Conservation (phyloP, 164 flowering plant species). For the Piper longum region DNA sequence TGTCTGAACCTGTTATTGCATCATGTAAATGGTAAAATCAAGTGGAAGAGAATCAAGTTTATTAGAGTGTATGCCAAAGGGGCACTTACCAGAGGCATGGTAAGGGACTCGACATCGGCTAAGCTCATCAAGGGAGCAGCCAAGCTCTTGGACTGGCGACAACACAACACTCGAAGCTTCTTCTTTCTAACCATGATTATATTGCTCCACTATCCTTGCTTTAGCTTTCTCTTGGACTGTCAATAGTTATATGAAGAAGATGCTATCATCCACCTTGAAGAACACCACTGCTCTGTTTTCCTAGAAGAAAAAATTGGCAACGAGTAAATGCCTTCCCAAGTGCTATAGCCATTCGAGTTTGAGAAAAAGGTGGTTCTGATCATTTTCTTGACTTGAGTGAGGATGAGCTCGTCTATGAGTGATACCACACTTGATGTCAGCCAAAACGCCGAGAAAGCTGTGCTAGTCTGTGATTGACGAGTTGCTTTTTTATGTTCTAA, state of each 20-base stretch:
- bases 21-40: background rate
- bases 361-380: too few relatives aligned
- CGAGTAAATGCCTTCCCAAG: too few relatives aligned
- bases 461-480: too few relatives aligned
- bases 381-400: background rate
- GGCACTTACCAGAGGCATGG: background rate
- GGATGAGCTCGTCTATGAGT: too few relatives aligned
- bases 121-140: background rate
- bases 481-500: too few relatives aligned
- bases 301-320: background rate
- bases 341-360: too few relatives aligned
- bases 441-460: too few relatives aligned
- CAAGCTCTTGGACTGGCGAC: background rate
- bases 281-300: background rate
- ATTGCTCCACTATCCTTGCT: too few relatives aligned
- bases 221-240: too few relatives aligned
- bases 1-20: background rate
- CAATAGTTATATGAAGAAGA: too few relatives aligned
- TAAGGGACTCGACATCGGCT: slow-evolving; percentile 1
- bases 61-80: background rate
- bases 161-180: background rate
- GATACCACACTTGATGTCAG: too few relatives aligned
- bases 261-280: too few relatives aligned
- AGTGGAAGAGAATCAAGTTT: background rate
- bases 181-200: background rate